Evolutionary conservation across 1,139 yeast species (phyloP).

Genomic region (Dujonia santamariae): DNA sequence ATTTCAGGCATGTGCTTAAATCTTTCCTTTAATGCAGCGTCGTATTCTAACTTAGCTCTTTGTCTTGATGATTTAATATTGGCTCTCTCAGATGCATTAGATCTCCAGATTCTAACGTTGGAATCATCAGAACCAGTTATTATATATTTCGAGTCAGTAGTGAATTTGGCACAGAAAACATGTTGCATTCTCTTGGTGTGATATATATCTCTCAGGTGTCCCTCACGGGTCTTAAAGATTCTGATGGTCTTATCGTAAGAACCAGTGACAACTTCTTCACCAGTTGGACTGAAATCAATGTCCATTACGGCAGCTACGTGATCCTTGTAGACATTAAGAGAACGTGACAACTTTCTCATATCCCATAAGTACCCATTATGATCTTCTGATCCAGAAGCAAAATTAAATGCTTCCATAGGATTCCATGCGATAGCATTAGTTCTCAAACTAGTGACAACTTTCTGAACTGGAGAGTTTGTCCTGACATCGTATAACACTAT

Average conservation of each 20-base stretch:
- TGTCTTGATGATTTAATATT: slow-evolving; percentile 78
- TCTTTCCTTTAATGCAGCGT: slow-evolving; percentile 85
- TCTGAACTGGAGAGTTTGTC: slow-evolving; percentile 91
- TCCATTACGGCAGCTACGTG: slow-evolving; percentile 97
- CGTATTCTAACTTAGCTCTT: slow-evolving; percentile 83
- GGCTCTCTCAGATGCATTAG: slow-evolving; percentile 80
- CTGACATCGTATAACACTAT: slow-evolving; percentile 87
- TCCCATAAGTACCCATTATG: slow-evolving; percentile 95
- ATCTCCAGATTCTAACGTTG: slow-evolving; percentile 89
- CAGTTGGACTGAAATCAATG: slow-evolving; percentile 94
- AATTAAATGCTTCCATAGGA: slow-evolving; percentile 95
- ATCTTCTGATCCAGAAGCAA: slow-evolving; percentile 92
- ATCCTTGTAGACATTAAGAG: slow-evolving; percentile 85
- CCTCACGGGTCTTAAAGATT: slow-evolving; percentile 70
- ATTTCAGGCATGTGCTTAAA: slow-evolving; percentile 97
- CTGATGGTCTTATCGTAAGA: slow-evolving; percentile 93
- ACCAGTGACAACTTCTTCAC: slow-evolving; percentile 93
- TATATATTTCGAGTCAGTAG: slow-evolving; percentile 86
- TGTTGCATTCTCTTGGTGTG: slow-evolving; percentile 98
- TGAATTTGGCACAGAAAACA: slow-evolving; percentile 75
- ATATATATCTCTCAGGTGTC: slow-evolving; percentile 92
- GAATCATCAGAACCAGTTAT: slow-evolving; percentile 95
- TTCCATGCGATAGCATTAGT: slow-evolving; percentile 92
- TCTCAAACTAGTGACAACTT: slow-evolving; percentile 76
- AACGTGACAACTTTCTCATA: slow-evolving; percentile 83